Base-by-base conservation (phyloP, 805 yeast species). In the Saccharomycopsis babjevae region DNA sequence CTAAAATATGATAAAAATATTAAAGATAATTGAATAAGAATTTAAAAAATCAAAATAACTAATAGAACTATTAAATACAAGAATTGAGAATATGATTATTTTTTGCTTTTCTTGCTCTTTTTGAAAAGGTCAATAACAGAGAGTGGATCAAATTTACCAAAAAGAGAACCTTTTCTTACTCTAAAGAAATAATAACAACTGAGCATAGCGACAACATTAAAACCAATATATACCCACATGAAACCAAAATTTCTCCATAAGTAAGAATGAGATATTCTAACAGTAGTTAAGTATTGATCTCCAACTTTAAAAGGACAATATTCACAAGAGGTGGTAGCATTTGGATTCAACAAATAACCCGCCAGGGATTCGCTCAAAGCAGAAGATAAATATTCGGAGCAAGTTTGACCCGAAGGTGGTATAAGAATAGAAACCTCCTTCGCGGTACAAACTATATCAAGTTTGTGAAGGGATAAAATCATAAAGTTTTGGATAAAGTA, bases 161-260 rank as follows among this genome's bases (percentile, higher is more conserved):
- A 46, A 13, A 46, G 22, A 28, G 42, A 30, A 16, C 57, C 61
- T 20, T 50, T 61, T 57, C 60, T 58, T 8, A 67, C 66, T 62
- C 71, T 66, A 50, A 73, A 62, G 15, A 69, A 28, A 66, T 69
- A 76, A 64, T 76, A 77, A 57, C 72, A 69, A 25, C 50, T 67
- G 54, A 74, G 69, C 78, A 78, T 76, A 11, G 76, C 79, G 60
- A 66, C 64, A 39, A 79, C 61, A 66, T 85, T 84, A 76, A 84
- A 83, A 43, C 73, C 62, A 59, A 83, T 77, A 73, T 79, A 85
- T 52, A 76, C 84, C 77, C 82, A 80, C 67, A 77, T 76, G 66
- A 85, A 75, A 28, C 90, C 89, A 63, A 85, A 73, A 65, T 85
- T 83, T 73, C 89, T 79, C 89, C 89, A 86, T 50, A 83, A 73